These are phyloP conservation scores for Debaryomycetaceae sp. DNA, from an alignment of 1,139 yeast species.

Conservation along the genomic window DNA sequence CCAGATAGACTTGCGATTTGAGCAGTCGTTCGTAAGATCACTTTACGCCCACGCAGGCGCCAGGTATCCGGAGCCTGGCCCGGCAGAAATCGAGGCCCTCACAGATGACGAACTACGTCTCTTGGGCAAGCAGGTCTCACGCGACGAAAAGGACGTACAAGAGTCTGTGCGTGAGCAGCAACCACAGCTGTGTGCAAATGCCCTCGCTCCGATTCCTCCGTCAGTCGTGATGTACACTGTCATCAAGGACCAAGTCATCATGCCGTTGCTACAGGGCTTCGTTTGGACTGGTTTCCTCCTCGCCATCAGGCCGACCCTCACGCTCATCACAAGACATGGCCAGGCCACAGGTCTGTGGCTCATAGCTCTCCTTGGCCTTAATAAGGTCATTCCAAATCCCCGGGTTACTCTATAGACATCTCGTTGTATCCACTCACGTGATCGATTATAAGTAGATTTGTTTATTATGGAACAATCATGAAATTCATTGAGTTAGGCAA, in stretches of 20 bases:
- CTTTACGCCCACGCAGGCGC: conserved; percentile 34
- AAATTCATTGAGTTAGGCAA: neutral
- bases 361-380: neutral
- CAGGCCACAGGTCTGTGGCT: neutral
- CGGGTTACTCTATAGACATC: neutral
- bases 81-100: conserved; percentile 7
- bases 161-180: neutral
- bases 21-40: conserved; percentile 53
- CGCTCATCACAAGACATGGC: neutral
- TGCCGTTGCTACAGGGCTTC: conserved; percentile 58
- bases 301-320: conserved; percentile 21
- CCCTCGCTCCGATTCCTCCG: conserved; percentile 42
- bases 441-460: neutral
- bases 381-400: neutral
- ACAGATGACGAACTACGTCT: conserved; percentile 21
- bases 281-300: conserved; percentile 37
- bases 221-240: conserved; percentile 52
- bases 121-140: neutral
- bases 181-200: conserved; percentile 9
- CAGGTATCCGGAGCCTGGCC: conserved; percentile 7
- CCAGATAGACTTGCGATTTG: conserved; percentile 54
- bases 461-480: neutral
- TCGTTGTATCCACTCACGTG: neutral
- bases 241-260: conserved; percentile 58
- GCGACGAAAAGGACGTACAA: neutral